phyloP scores from a whole-genome alignment of 2,329 filamentous ascomycete genomes.

The Rasamsonia emersonii region DNA sequence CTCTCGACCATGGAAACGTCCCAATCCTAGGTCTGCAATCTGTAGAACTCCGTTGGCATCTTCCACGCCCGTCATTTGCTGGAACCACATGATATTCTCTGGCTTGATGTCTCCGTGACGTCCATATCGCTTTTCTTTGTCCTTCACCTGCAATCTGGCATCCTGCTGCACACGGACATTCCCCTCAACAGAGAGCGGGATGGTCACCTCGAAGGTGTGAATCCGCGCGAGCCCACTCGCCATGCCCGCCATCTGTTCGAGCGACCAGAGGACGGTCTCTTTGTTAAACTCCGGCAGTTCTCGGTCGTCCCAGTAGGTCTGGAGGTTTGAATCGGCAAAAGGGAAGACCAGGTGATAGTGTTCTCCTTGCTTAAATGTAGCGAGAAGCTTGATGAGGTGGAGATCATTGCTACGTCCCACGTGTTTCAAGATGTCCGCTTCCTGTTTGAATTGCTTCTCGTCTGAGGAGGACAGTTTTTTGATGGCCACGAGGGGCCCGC shows the following conservation, averaged over 20 bases:
- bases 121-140: too few species aligned
- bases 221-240: conserved; percentile 14
- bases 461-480: neutral
- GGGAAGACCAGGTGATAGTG: conserved; percentile 23
- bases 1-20: conserved; percentile 23
- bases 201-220: conserved; percentile 15
- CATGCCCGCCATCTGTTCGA: conserved; percentile 22
- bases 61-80: neutral
- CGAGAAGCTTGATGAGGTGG: conserved; percentile 21
- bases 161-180: neutral
- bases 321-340: conserved; percentile 16
- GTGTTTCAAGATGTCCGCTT: neutral
- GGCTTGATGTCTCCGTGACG: conserved; percentile 30
- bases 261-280: conserved; percentile 15
- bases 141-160: too few species aligned
- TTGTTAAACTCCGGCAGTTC: conserved; percentile 8
- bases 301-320: conserved; percentile 17
- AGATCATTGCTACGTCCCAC: neutral
- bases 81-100: conserved; percentile 28
- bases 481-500: neutral
- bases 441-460: neutral
- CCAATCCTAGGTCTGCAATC: conserved; percentile 28
- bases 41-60: conserved; percentile 14
- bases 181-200: neutral
- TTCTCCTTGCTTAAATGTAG: conserved; percentile 14